These are phyloP conservation scores for Irpex sp. DNA, from an alignment of 1,284 basidiomycete species.

Conservation along the genomic window DNA sequence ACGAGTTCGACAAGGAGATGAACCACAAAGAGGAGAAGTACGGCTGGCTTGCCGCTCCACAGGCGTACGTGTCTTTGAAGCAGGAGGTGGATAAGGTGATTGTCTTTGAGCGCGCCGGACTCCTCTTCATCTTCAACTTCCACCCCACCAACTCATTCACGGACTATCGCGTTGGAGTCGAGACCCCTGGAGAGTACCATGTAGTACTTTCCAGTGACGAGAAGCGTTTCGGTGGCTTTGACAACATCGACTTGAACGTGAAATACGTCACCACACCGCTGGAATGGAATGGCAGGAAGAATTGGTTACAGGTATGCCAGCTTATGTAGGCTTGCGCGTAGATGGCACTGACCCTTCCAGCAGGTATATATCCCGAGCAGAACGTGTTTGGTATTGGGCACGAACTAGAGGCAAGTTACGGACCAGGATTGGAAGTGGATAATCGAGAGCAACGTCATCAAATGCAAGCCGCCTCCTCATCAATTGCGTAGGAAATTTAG, in stretches of 20 bases:
- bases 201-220: constrained; percentile 86
- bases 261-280: constrained; percentile 81
- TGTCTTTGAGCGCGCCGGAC: constrained; percentile 88
- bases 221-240: constrained; percentile 85
- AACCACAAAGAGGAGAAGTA: constrained; percentile 79
- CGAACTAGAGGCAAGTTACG: constrained; percentile 22
- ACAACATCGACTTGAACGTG: constrained; percentile 64
- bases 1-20: constrained; percentile 94
- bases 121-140: constrained; percentile 98
- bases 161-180: constrained; percentile 92
- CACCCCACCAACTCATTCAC: constrained; percentile 85
- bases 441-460: neutral
- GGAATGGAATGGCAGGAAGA: constrained; percentile 90
- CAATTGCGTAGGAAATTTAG: too few relatives aligned
- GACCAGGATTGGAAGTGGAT: neutral
- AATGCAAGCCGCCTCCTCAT: neutral
- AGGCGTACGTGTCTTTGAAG: constrained; percentile 92
- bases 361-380: constrained; percentile 81
- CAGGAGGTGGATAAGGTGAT: constrained; percentile 91
- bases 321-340: constrained; percentile 2
- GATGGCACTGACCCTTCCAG: neutral
- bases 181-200: constrained; percentile 83
- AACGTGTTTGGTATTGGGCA: constrained; percentile 71
- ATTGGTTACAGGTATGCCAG: constrained; percentile 74
- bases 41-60: constrained; percentile 83